Percentiles rank a stretch among this genome's conserved stretches.
These are phyloP conservation scores for Salisapilia sapeloensis DNA, from an alignment of 352 stramenopile species.

Conservation along the genomic window DNA sequence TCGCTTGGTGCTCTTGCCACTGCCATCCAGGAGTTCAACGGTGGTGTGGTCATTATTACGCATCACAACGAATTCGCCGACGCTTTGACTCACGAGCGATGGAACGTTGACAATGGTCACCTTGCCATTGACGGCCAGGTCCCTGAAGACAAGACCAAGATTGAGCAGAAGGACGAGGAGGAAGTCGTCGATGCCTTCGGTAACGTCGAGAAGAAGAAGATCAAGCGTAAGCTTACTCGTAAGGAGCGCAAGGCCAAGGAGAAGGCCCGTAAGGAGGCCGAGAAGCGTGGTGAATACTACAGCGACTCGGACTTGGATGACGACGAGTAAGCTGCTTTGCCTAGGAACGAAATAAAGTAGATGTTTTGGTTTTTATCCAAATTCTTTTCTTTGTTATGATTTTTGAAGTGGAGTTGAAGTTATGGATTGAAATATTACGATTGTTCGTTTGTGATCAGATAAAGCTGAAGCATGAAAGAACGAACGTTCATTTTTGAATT, in stretches of 20 bases:
- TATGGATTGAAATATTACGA: too few relatives aligned
- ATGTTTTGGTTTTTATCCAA: too few relatives aligned
- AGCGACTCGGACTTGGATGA: conserved; percentile 41
- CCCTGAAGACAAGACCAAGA: conserved; percentile 80
- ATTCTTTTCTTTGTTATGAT: too few relatives aligned
- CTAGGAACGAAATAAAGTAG: too few relatives aligned
- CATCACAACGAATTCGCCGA: conserved; percentile 96
- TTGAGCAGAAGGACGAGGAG: conserved; percentile 81
- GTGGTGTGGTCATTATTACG: conserved; percentile 95
- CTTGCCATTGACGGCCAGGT: conserved; percentile 77
- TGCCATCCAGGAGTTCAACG: conserved; percentile 94
- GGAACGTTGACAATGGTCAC: conserved; percentile 83
- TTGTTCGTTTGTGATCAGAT: too few relatives aligned
- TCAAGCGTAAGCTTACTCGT: conserved; percentile 82
- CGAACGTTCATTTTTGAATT: too few relatives aligned
- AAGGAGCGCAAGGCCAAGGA: conserved; percentile 81
- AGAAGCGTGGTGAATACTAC: conserved; percentile 70
- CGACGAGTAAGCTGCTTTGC: too few relatives aligned
- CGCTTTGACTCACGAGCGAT: conserved; percentile 88
- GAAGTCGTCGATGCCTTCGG: conserved; percentile 68
- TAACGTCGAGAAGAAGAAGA: conserved; percentile 75
- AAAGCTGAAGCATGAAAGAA: too few relatives aligned
- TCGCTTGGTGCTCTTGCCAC: conserved; percentile 90
- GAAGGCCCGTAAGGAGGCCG: conserved; percentile 79
- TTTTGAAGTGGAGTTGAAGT: too few relatives aligned